Base-by-base conservation (phyloP, 768 basidiomycete genomes). In the Peribolospora kevripleyi region DNA sequence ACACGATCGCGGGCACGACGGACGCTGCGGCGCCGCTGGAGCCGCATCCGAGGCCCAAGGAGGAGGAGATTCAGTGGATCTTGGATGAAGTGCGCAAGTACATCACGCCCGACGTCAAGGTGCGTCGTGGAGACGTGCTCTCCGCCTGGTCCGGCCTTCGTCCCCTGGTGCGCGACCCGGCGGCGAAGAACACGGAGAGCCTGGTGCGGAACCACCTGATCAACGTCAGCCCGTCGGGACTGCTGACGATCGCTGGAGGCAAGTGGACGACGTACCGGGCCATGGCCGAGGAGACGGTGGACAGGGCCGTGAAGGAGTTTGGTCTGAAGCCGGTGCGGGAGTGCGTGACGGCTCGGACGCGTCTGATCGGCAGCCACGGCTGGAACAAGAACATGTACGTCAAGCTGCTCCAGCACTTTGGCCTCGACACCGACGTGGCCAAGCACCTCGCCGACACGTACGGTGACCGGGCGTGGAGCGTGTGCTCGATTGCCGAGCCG, bases 381-480 rank as follows among this genome's bases (percentile, higher is more conserved):
- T 98, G 91, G 91, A 82, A 76, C 66, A 73, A 80, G 61, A 88
- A 86, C 66, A 93, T 97, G 88, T 95, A 88, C 67, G 91, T 95
- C 67, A 81, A 85, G 54, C 73, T 98, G 57, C 81, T 90, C 62
- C 91, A 98, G 68, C 75, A 82, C 59, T 84, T 85, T 54, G 51
- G 78, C 25, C 60, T 71, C 8, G 11, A 56, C 43, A 54, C 82
- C 0, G 90, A 91, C 38, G 84, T 95, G 3, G 91, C 91, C 3
- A 81, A 81, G 64, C 88, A 95, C 63, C 73, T 98, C 4, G 78
- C 87, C n/a, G 80, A 84, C 54, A 83, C 80, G 62, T 97, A 98
- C 64, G 91, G 91, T 37, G 88, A 93, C 68, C 81, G 88, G 52
- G 88, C 91, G 0, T 97, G 91, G 91, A 82, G 82, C 0, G 84